Base-by-base conservation (phyloP, 2,329 filamentous ascomycete species). In the Beauveria asiatica region DNA sequence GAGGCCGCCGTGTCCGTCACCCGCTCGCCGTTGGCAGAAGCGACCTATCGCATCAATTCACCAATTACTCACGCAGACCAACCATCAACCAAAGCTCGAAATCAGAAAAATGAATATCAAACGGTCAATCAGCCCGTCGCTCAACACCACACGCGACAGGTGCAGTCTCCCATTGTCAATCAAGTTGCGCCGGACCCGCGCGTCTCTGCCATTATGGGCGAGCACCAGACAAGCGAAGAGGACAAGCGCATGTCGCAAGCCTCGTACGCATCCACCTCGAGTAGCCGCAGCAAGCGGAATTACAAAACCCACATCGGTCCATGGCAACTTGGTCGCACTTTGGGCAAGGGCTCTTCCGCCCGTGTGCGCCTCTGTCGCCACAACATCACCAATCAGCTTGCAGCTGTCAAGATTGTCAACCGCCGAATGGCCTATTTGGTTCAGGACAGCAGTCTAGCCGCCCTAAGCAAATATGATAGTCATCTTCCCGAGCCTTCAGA, bases 371-470 rank as follows among this genome's bases (percentile, higher is more conserved):
- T 94, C 41, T 95, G 93, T 23, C 86, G 90, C 64, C 92, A 99
- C 75, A 82, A 80, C 25, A 75, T 84, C 23, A 94, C 91, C 4
- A 84, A 89, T 10, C 88, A 96, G 68, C 81, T 87, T 54, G 94
- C 92, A 4, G 94, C 94, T 2, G 89, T 97, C 70, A 99, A 99
- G 78, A 97, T 99, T 68, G 90, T 99, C 30, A 90, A 90, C 61
- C 92, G 95, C 72, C 83, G 83, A 61, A 88, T 85, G 57, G 90
- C 89, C 13, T 86, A 89, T 62, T 83, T 92, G 68, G 87, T 90
- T 1, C 89, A 94, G 64, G 91, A 92, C 56, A 87, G 91, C 65
- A 97, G 92, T 71, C 81, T 97, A 70, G 88, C 88, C 16, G 88
- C 89, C 53, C 83, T 97, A 64, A 91, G 93, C 69, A 83, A 86